Evolutionary conservation across 202 grass and related monocot genomes (phyloP), one percentile per base, ranked within the genome.

Genomic region (Zoysia matrella): DNA sequence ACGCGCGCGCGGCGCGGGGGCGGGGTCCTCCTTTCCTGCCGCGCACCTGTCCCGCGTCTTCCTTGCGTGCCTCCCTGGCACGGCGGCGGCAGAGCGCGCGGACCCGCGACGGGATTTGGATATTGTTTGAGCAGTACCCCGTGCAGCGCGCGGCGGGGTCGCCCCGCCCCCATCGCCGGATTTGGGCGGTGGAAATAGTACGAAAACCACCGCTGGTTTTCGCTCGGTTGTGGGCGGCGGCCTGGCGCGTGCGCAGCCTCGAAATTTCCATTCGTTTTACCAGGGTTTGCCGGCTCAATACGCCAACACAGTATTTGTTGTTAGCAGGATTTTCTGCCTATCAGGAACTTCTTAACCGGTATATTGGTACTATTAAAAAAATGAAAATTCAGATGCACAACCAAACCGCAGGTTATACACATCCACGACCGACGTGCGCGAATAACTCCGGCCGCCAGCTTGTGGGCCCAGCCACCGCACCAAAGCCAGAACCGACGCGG

Each of bases 11-110:
- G 14, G 1, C 14, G 55, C 55, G 61, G 48, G 15, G 11, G 47
- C 56, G 12, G 40, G 3, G 18, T 11, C 49, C 11, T 49, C 44
- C n/a, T n/a, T n/a, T n/a, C n/a, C n/a, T n/a, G n/a, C n/a, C n/a
- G n/a, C 65, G 79, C 80, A 65, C 64, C 75, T 84, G 70, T 76
- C 6, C 47, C 70, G 86, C 64, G 76, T 54, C 80, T 84, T 88
- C 69, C 71, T 80, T 53, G 13, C 81, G 74, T 80, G 80, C 53
- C 53, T 52, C n/a, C n/a, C n/a, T n/a, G 68, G 40, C 86, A 74
- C 86, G 86, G 86, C 67, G 74, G 74, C 85, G 73, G 75, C n/a
- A n/a, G n/a, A n/a, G n/a, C n/a, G n/a, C n/a, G n/a, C n/a, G n/a
- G n/a, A 85, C 72, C 63, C 58, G 82, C 64, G 8, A 65, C 40